These are phyloP conservation scores for Aspergillus sergii DNA, from an alignment of 2,329 filamentous ascomycete species.

Conservation along the genomic window DNA sequence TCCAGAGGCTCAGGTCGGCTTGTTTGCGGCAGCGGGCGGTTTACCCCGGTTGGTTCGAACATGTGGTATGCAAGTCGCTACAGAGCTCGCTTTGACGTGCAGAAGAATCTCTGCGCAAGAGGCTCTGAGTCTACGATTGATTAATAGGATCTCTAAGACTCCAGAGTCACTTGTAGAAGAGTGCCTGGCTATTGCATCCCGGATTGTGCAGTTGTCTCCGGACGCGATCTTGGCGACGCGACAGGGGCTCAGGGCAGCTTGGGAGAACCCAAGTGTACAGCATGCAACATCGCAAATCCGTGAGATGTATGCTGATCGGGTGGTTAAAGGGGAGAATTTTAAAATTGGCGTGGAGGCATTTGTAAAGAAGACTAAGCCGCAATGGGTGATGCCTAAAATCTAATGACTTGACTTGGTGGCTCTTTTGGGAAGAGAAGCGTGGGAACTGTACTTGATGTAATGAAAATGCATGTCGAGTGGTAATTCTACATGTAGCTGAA, in stretches of 20 bases:
- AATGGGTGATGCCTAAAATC: neutral
- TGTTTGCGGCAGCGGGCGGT: neutral
- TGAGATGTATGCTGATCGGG: neutral
- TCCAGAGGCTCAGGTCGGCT: neutral
- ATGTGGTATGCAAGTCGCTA: neutral
- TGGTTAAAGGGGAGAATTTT: neutral
- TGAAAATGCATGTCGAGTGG: too few species aligned
- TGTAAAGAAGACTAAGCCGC: neutral
- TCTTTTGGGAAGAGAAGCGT: too few species aligned
- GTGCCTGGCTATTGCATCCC: neutral
- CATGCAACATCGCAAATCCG: neutral
- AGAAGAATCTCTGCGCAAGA: neutral
- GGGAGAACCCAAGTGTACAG: neutral
- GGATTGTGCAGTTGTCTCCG: neutral
- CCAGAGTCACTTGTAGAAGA: neutral
- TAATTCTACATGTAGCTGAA: too few species aligned
- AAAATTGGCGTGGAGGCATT: neutral
- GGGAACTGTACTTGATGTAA: too few species aligned
- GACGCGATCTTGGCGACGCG: neutral
- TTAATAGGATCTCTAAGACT: neutral
- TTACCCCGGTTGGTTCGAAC: neutral
- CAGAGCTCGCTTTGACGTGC: neutral
- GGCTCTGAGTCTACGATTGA: neutral
- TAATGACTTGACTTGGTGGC: too few species aligned
- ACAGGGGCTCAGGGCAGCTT: neutral